Base-by-base conservation (phyloP, 306 rosid genomes). In the Malus domestica region DNA sequence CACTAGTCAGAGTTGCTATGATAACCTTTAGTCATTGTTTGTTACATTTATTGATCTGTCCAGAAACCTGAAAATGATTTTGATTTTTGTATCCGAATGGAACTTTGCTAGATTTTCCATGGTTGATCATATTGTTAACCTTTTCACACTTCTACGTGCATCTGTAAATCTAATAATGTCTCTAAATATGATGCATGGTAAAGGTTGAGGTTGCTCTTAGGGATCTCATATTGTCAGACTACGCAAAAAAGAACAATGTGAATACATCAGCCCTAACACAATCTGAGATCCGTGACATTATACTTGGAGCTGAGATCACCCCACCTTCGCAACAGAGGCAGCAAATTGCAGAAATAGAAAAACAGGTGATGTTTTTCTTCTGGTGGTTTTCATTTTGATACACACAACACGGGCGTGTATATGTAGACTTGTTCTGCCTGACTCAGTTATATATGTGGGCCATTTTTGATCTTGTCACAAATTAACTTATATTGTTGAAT, bases 131-230 rank as follows among this genome's bases (percentile, higher is more conserved):
- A 6, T 60, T 30, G 40, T 30, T 29, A 15, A 13, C 67, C 6
- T 19, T n/a, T 60, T 60, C 38, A 30, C 30, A 11, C 42, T 14
- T 27, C 9, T 15, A 4, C 12, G 18, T 62, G 67, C 38, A 15
- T 6, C 67, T 29, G 40, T 19, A 6, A 23, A 57, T 44, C 54
- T 33, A 1, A 3, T 54, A 72, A 25, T 6, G 27, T 32, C 4
- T 27, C 20, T 25, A 35, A 65, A 73, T 67, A 8, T 68, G 51
- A 49, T 85, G 65, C 68, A 22, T 84, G 76, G 33, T 83, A 70
- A 89, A 95, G 98, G 99, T 96, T 83, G 99, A 96, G 88, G 99
- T 96, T 82, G 99, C 99, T 76, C 68, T 96, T 75, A 90, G 99
- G 79, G 99, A 96, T 92, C 96, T 96, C 61, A 96, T 96, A 82